Evolutionary conservation across 2,329 filamentous ascomycete species (phyloP), one percentile per base, ranked within the genome.

Genomic region (Fusarium verrucosum): DNA sequence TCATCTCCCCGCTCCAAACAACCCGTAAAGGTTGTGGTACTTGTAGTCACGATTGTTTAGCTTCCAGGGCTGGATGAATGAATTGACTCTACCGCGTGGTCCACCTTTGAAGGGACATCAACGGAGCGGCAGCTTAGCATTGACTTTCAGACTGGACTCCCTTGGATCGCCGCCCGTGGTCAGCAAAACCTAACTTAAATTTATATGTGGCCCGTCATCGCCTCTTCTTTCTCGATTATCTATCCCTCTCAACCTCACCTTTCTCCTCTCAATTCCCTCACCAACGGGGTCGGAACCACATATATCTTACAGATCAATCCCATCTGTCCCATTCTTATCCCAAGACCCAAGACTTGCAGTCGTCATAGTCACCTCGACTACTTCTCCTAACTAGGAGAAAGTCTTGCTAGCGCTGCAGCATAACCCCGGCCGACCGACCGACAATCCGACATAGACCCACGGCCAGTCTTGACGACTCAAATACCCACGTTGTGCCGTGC

Each of bases 341-440:
- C 50, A 47, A 46, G 17, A 40, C 33, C 22, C 49, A 47, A 55
- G 36, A 40, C 43, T 49, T 44, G 38, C 44, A 55, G 58, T 54
- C 50, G 58, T 70, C 60, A 62, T 56, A 46, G 41, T 52, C 50
- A 42, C 50, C 36, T 64, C 60, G 44, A 64, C 37, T 59, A 53
- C 65, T 69, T 65, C 52, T 49, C 63, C 47, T 53, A 46, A 57
- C 70, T 70, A 66, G 64, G 69, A 63, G 42, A 55, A 64, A 69
- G 61, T 40, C 51, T 38, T 60, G 62, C 43, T 59, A 60, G 56
- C 46, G 64, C 46, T 66, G 62, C 64, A 58, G 37, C 51, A 61
- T 36, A 42, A 49, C 64, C 63, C 70, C 69, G 68, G 72, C 68
- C 64, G 59, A 62, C 70, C 70, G 68, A 72, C 68, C 70, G 70